A percentile compares a stretch with the other conserved stretches of the same genome.
Evolutionary conservation across 1,284 basidiomycete genomes (phyloP).

Genomic region (Vanrija sp.): DNA sequence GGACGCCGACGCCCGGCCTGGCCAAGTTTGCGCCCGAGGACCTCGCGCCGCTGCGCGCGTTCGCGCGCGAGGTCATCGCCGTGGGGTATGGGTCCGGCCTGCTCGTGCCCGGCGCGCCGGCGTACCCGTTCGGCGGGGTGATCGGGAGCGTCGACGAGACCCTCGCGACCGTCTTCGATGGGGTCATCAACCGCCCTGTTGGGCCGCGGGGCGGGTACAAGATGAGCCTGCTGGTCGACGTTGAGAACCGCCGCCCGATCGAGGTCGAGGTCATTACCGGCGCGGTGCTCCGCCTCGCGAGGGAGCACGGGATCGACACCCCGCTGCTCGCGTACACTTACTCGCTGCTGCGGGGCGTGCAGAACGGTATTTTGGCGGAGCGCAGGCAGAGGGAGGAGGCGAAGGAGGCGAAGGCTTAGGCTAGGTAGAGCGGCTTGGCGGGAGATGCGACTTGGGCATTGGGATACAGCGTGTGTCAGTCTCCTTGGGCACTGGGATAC

Average conservation of each 20-base stretch:
- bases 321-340: conserved; percentile 29
- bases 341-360: conserved; percentile 32
- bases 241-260: conserved; percentile 37
- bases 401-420: too few species aligned
- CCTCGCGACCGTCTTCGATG: not conserved
- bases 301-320: conserved; percentile 21
- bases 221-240: conserved; percentile 36
- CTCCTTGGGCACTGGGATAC: too few species aligned
- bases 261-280: conserved; percentile 43
- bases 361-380: conserved; percentile 8
- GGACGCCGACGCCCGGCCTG: conserved; percentile 29
- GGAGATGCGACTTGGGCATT: too few species aligned
- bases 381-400: not conserved
- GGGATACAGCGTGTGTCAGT: too few species aligned
- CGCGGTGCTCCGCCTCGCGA: conserved; percentile 28
- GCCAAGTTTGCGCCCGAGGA: conserved; percentile 19
- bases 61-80: conserved; percentile 39
- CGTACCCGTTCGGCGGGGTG: conserved; percentile 24
- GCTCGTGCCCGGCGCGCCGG: conserved; percentile 32
- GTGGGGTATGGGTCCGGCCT: conserved; percentile 36
- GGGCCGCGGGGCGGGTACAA: conserved; percentile 26
- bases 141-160: conserved; percentile 18
- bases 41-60: conserved; percentile 28
- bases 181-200: conserved; percentile 4
- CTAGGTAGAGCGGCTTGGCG: too few species aligned